Conservation (phyloP, 1,284 basidiomycete genomes). For the Trichosporon sp. region DNA sequence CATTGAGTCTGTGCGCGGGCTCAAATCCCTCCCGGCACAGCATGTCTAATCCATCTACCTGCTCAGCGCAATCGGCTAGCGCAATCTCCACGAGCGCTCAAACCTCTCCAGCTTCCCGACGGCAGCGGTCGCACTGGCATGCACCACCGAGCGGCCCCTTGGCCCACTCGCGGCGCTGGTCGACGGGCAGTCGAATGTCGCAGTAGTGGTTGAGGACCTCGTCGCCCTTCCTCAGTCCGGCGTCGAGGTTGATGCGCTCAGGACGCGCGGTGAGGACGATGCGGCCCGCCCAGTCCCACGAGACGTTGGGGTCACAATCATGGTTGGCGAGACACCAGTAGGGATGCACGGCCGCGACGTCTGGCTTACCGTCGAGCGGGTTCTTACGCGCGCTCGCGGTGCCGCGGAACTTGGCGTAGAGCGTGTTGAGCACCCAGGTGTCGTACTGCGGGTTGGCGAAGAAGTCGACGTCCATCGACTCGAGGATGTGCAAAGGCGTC, state of each 20-base stretch:
- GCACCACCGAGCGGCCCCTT: constrained; percentile 27
- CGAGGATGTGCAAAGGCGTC: constrained; percentile 28
- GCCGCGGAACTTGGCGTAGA: constrained; percentile 32
- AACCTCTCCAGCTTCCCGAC: constrained; percentile 20
- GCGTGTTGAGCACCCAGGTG: constrained; percentile 30
- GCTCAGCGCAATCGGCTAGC: no score
- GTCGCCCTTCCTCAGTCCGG: constrained; percentile 24
- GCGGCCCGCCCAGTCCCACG: constrained; percentile 30
- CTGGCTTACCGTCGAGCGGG: constrained; percentile 25
- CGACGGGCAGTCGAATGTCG: constrained; percentile 27
- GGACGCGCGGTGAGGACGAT: constrained; percentile 23
- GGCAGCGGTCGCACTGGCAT: constrained; percentile 28
- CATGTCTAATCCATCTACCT: no score
- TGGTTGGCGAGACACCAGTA: constrained; percentile 33
- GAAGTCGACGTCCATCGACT: constrained; percentile 31
- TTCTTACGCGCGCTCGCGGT: constrained; percentile 29
- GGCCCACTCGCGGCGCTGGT: constrained; percentile 30
- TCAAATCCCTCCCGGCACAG: no score
- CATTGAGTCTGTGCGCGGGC: no score
- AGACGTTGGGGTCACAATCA: constrained; percentile 32
- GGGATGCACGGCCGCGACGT: constrained; percentile 32
- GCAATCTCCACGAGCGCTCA: no score
- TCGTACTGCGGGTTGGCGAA: constrained; percentile 26
- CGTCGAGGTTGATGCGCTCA: constrained; percentile 2
- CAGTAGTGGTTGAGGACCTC: constrained; percentile 33